A percentile compares a stretch with the other conserved stretches of the same genome.
Conservation (phyloP, 2,329 filamentous ascomycete species). For the Penicillium sp. region DNA sequence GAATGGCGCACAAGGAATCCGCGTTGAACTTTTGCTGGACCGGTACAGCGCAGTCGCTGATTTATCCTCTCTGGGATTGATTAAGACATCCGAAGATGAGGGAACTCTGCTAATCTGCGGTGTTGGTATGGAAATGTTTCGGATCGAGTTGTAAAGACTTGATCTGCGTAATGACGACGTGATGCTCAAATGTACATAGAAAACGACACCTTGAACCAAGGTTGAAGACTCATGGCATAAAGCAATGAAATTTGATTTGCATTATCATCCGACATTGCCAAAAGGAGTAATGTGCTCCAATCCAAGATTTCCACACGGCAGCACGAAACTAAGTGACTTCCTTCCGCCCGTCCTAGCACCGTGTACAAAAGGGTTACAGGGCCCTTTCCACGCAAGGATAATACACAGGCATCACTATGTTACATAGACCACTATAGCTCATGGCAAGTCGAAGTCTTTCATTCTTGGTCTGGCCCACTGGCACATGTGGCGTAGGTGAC, state of each 20-base stretch:
- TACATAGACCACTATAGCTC: no score
- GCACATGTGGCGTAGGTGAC: conserved; percentile 25
- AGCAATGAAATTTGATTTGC: not conserved
- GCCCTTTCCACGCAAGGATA: no score
- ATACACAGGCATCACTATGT: not conserved
- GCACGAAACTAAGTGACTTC: not conserved
- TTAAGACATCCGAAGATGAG: conserved; percentile 17
- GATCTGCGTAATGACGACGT: conserved; percentile 12
- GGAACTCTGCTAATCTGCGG: conserved; percentile 45
- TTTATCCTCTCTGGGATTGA: conserved; percentile 51
- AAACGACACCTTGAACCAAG: not conserved
- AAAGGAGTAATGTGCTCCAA: not conserved
- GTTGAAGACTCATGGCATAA: not conserved
- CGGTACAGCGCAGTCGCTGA: conserved; percentile 55
- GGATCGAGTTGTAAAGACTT: conserved; percentile 11
- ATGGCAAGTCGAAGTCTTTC: conserved; percentile 28
- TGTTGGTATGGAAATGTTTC: conserved; percentile 51
- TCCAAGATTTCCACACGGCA: not conserved
- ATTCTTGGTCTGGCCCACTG: conserved; percentile 18
- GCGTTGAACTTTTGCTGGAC: conserved; percentile 28
- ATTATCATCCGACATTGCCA: not conserved
- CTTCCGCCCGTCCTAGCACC: not conserved
- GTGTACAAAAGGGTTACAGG: not conserved
- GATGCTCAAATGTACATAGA: conserved; percentile 13
- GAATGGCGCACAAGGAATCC: conserved; percentile 20